A percentile compares a stretch with the other conserved stretches of the same genome.
Conservation (phyloP, 179 eudicot species). For the Amaranthus tricolor region DNA sequence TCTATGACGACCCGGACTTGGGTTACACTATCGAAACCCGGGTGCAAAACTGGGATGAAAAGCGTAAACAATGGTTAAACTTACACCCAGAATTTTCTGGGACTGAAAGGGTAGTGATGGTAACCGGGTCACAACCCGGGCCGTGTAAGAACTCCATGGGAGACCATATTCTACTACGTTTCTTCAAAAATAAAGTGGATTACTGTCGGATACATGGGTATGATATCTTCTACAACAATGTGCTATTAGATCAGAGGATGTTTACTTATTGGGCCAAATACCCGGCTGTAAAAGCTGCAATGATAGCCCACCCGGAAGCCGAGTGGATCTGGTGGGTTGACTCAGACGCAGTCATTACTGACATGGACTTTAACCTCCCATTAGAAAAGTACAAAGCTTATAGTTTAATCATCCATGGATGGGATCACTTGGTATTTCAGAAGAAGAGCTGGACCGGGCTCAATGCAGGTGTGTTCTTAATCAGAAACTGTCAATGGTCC, state of each 20-base stretch:
- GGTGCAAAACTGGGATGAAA: conserved; percentile 38
- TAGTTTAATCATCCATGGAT: conserved; percentile 47
- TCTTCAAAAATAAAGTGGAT: conserved; percentile 46
- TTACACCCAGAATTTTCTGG: conserved; percentile 20
- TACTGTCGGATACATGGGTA: conserved; percentile 42
- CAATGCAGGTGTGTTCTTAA: conserved; percentile 49
- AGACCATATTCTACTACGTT: conserved; percentile 30
- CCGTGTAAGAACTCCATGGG: conserved; percentile 33
- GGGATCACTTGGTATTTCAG: conserved; percentile 36
- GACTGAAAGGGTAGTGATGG: conserved; percentile 27
- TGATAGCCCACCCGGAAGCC: conserved; percentile 53
- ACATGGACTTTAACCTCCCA: conserved; percentile 53
- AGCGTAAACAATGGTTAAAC: conserved; percentile 32
- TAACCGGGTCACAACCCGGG: conserved; percentile 45
- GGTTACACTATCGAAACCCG: conserved; percentile 25
- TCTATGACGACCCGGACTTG: conserved; percentile 42
- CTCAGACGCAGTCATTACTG: conserved; percentile 48
- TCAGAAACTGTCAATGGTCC: conserved; percentile 64
- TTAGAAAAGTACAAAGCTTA: conserved; percentile 33
- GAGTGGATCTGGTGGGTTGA: conserved; percentile 61
- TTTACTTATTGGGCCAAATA: conserved; percentile 45
- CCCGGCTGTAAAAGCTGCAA: conserved; percentile 39
- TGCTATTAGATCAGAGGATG: conserved; percentile 41
- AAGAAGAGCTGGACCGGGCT: conserved; percentile 47
- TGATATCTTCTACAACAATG: conserved; percentile 41